phyloP scores from a whole-genome alignment of 257 asterid species.

The Primulina huaijiensis region DNA sequence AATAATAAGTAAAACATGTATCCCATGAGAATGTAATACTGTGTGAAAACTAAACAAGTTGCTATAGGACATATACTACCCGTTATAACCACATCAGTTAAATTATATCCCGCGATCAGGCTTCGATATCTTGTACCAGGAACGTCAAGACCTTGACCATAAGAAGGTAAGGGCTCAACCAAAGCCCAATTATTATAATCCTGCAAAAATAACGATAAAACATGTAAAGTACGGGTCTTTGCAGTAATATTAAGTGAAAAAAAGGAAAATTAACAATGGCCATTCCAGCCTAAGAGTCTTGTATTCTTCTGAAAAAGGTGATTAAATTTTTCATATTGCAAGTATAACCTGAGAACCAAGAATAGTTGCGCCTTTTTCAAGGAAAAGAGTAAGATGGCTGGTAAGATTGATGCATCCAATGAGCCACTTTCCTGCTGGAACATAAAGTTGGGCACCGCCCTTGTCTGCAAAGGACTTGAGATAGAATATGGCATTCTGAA shows the following conservation, averaged over 20 bases:
- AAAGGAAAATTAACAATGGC: no score
- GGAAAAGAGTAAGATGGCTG: slow-evolving; percentile 91
- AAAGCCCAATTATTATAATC: slow-evolving; percentile 63
- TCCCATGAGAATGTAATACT: not conserved
- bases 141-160: slow-evolving; percentile 59
- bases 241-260: not conserved
- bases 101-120: slow-evolving; percentile 51
- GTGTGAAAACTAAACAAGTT: not conserved
- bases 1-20: slow-evolving; percentile 4
- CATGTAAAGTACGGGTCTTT: not conserved
- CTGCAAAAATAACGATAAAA: slow-evolving; percentile 32
- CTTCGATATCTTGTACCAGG: slow-evolving; percentile 72
- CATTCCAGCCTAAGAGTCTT: not conserved
- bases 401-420: slow-evolving; percentile 87
- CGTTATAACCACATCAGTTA: slow-evolving; percentile 71
- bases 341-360: slow-evolving; percentile 77
- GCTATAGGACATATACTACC: slow-evolving; percentile 27
- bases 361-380: slow-evolving; percentile 82
- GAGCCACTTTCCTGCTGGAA: slow-evolving; percentile 90
- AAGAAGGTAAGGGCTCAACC: slow-evolving; percentile 74
- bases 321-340: not conserved
- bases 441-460: slow-evolving; percentile 98
- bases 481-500: slow-evolving; percentile 95
- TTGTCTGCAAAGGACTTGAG: slow-evolving; percentile 90
- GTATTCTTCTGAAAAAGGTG: not conserved